Evolutionary conservation across 169 alveolate species (phyloP).

Genomic region (Cryptosporidium sp.): DNA sequence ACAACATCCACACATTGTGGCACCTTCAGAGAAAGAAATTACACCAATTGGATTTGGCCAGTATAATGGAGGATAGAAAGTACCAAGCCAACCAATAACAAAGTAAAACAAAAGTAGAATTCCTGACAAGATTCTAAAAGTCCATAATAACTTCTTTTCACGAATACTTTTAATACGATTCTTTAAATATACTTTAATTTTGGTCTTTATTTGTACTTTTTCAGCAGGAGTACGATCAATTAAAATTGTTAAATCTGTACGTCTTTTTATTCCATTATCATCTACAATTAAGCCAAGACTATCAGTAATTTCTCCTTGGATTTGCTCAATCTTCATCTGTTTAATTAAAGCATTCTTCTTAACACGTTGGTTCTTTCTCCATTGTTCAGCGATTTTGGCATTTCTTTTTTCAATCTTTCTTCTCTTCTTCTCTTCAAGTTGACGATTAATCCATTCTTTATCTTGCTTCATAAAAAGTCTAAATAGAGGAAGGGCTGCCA

Average conservation of each 20-base stretch:
- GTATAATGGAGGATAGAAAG: conserved; percentile 64
- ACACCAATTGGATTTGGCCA: conserved; percentile 75
- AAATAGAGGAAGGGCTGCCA: conserved; percentile 71
- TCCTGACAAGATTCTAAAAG: conserved; percentile 60
- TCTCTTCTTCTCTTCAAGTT: conserved; percentile 63
- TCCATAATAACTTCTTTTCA: conserved; percentile 54
- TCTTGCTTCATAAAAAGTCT: conserved; percentile 74
- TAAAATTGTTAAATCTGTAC: conserved; percentile 44
- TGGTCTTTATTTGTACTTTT: conserved; percentile 8
- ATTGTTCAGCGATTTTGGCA: conserved; percentile 63
- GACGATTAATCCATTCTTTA: conserved; percentile 62
- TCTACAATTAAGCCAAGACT: conserved; percentile 43
- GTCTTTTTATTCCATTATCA: conserved; percentile 61
- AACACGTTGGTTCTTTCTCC: conserved; percentile 67
- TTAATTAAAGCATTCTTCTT: conserved; percentile 64
- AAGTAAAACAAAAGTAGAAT: conserved; percentile 46
- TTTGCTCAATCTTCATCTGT: conserved; percentile 37
- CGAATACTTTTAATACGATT: conserved; percentile 34
- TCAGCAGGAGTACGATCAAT: conserved; percentile 60
- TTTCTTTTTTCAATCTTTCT: conserved; percentile 67
- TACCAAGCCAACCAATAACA: conserved; percentile 40
- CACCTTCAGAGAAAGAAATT: conserved; percentile 54
- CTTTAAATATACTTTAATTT: conserved; percentile 18
- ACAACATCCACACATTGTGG: conserved; percentile 63
- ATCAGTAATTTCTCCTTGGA: conserved; percentile 40